Base-by-base conservation (phyloP, 2,329 filamentous ascomycete species). In the Plenodomus lindquistii region DNA sequence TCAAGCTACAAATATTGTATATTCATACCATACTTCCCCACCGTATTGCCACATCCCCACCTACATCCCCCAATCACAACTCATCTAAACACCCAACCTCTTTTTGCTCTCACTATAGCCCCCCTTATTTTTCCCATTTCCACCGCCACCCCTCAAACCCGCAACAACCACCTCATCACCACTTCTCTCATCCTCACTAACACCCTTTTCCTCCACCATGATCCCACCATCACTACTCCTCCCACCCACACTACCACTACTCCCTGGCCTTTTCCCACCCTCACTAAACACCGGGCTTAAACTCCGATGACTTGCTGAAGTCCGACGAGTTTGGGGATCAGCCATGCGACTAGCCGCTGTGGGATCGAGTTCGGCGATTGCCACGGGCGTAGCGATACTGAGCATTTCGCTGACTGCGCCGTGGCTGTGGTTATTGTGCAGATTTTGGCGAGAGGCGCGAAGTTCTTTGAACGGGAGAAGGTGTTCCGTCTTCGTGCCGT, bases 131-230 rank as follows among this genome's bases (percentile, higher is more conserved):
- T 15, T 8, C 27, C 27, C 27, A 15, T 13, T 13, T 6, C 27
- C 27, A 4, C 27, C 11, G 9, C 27, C 27, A 4, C 27, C 27
- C 11, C 27, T 31, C 27, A 31, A 31, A 6, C 22, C 27, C 19
- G 5, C 19, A 18, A 22, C 37, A 19, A 13, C 16, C 15, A 44
- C 47, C 22, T 60, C 59, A 59, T 64, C 55, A 34, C 61, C 68
- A 55, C 66, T 70, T 51, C 59, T 59, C 48, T 72, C 70, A 48
- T 70, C 68, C 50, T 73, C 70, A 48, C 66, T 69, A 13, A 58
- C 46, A 18, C 66, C 66, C 44, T 69, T 65, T 54, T 75, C 72
- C 50, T 75, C 73, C 2, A 75, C 64, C 70, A 75, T 75, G n/a
- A 75, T 55, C 4, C 67, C 73, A 2, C 62, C 65, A n/a, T 57